Evolutionary conservation across 306 rosid species (phyloP), one percentile per base, ranked within the genome.

Genomic region (Sindora glabra): DNA sequence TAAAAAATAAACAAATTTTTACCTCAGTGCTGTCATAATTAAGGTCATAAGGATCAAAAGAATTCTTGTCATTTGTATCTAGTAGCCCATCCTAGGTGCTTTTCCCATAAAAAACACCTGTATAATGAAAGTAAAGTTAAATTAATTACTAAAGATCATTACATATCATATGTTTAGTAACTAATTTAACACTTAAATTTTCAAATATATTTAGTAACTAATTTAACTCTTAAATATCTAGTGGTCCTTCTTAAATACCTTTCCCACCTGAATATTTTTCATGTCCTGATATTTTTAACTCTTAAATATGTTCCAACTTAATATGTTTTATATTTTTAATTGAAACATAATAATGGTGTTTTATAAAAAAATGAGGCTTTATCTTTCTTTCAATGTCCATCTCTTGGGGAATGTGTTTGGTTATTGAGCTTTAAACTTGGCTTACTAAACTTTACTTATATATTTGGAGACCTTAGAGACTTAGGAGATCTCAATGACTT

Each of bases 81-180:
- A 81, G 83, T 68, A 85, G 65, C 65, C 85, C 92, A 56, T 81
- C 87, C 83, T 83, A 78, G 10, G 83, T 79, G 36, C 83, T 81
- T 68, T 79, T 85, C 7, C 79, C 92, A 8, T 85, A 83, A 25
- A 72, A 76, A 57, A 81, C 83, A 60, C 81, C 92, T 85, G 62
- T 60, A 65, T 29, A 48, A 15, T 40, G 13, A 45, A 45, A 50
- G 42, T 48, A 36, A 62, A 22, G 17, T 48, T 67, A 48, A 48
- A 27, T 17, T 2, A 17, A 19, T 34, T 48, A 48, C 34, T 48
- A 9, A 29, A 1, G 34, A 9, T 9, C 34, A 29, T 29, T 29
- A 29, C 34, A 4, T 29, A 29, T 0, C 1, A 29, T 9, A 29
- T 29, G 34, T 4, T 4, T n/a, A 32, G 47, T 51, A 18, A 49